Evolutionary conservation across 345 rosid genomes (phyloP).

Genomic region (rapeseed (Brassica napus)): Da-Ae NC_063452.1:24881001-24881500

Average conservation of each 20-base stretch:
- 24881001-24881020: constrained; percentile 69
- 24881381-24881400: constrained; percentile 39
- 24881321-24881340: not conserved
- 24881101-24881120: not conserved
- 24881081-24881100: constrained; percentile 5
- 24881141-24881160: too few species aligned
- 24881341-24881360: not conserved
- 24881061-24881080: constrained; percentile 19
- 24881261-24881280: not conserved
- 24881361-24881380: not conserved
- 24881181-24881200: too few species aligned
- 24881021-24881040: constrained; percentile 63
- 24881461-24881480: constrained; percentile 45
- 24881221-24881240: constrained; percentile 55
- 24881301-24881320: not conserved
- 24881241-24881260: not conserved
- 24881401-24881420: constrained; percentile 41
- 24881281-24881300: not conserved
- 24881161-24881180: too few species aligned
- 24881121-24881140: too few species aligned
- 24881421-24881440: constrained; percentile 36
- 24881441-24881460: constrained; percentile 33
- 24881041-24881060: constrained; percentile 37
- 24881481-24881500: constrained; percentile 18
- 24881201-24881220: too few species aligned